Percentiles rank a stretch among this genome's conserved stretches.
Conservation (phyloP, 2,329 filamentous ascomycete species). For the Teratosphaeria viscida region DNA sequence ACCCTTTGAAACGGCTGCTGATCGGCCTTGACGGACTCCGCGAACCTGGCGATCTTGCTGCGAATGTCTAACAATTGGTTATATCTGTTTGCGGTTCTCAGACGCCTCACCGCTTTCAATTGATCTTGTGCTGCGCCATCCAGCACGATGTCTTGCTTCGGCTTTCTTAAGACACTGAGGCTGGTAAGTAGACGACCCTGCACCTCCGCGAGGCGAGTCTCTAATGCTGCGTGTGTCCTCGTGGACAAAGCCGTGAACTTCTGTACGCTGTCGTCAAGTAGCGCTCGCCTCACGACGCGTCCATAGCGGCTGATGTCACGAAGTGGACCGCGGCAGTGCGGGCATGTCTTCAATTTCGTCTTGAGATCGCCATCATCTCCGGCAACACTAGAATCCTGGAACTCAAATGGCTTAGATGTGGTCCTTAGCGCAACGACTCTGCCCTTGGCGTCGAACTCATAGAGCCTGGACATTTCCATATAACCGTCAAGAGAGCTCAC, state of each 20-base stretch:
- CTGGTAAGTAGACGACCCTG: slow-evolving; percentile 6
- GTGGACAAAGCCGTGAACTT: slow-evolving; percentile 50
- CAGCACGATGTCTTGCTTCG: background rate
- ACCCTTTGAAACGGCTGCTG: slow-evolving; percentile 44
- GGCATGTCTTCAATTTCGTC: slow-evolving; percentile 42
- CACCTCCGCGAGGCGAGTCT: slow-evolving; percentile 20
- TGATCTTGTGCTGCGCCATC: background rate
- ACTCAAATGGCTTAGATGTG: background rate
- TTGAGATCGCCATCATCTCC: background rate
- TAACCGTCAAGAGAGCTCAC: slow-evolving; percentile 49
- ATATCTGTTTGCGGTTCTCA: slow-evolving; percentile 4
- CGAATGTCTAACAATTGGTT: slow-evolving; percentile 3
- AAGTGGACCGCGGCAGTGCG: slow-evolving; percentile 50
- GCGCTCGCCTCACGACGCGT: slow-evolving; percentile 48
- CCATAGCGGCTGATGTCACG: slow-evolving; percentile 51
- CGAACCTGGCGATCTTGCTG: slow-evolving; percentile 15
- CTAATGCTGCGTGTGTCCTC: slow-evolving; percentile 25
- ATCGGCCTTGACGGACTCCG: slow-evolving; percentile 28
- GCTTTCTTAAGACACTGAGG: background rate
- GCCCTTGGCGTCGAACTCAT: slow-evolving; percentile 30
- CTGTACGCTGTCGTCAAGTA: slow-evolving; percentile 54
- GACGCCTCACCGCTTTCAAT: background rate
- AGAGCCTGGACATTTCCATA: slow-evolving; percentile 45
- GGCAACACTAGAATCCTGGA: background rate
- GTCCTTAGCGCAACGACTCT: slow-evolving; percentile 21